Evolutionary conservation across 352 stramenopile genomes (phyloP).

Genomic region (Pythium aristosporum): DNA sequence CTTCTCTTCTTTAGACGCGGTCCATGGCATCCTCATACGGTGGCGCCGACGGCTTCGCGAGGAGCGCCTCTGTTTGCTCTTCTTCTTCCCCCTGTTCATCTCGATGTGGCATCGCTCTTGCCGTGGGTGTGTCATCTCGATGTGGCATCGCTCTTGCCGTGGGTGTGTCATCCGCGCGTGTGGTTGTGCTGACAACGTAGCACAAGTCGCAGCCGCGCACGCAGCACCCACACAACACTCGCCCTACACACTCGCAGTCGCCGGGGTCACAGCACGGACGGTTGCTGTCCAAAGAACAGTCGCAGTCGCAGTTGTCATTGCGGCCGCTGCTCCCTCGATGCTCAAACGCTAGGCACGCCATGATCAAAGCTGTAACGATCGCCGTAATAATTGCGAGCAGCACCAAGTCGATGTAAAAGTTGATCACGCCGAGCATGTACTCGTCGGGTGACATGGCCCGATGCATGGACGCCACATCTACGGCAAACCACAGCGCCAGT

Average conservation of each 20-base stretch:
- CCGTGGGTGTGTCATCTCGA: neutral
- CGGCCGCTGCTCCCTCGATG: neutral
- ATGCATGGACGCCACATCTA: slow-evolving; percentile 27
- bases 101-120: neutral
- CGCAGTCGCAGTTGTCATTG: neutral
- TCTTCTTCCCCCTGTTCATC: neutral
- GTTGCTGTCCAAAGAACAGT: neutral
- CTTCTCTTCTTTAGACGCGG: neutral
- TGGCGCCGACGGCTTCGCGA: neutral
- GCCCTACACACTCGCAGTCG: no score
- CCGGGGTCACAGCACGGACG: no score
- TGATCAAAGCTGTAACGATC: neutral
- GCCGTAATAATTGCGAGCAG: slow-evolving; percentile 14
- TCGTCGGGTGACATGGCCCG: slow-evolving; percentile 32
- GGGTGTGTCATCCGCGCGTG: no score
- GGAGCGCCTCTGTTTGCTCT: neutral
- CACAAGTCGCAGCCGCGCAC: no score
- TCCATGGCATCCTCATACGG: neutral
- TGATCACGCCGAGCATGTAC: slow-evolving; percentile 33
- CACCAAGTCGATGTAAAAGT: slow-evolving; percentile 47
- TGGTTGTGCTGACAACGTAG: no score
- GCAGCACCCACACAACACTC: no score
- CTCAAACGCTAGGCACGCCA: neutral
- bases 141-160: neutral
- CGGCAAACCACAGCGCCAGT: slow-evolving; percentile 24